Base-by-base conservation (phyloP, 2,329 filamentous ascomycete genomes). In the Talaromyces albobiverticillius region DNA sequence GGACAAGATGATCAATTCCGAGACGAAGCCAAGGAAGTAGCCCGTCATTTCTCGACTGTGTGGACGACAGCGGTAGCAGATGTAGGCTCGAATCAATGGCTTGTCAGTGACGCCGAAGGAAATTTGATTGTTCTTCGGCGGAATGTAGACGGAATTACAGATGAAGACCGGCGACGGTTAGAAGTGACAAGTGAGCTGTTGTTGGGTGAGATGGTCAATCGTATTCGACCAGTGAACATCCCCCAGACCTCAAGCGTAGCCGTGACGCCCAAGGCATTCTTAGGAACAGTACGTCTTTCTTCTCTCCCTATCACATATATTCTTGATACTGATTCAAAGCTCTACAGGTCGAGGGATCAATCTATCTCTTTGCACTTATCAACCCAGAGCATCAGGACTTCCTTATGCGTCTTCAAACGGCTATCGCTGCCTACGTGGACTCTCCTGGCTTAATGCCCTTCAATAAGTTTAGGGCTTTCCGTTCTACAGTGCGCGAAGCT, bases 161-260 rank as follows among this genome's bases (percentile, higher is more conserved):
- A 82, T 1, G 86, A 94, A 50, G 90, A 96, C 62, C 82, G 80
- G 56, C 81, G 81, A 47, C 79, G 84, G 25, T 74, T 97, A 60
- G 81, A 89, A 40, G 79, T 91, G 4, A 89, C 84, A 1, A 87
- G 88, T 56, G 92, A 96, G 70, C 84, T 97, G 59, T 85, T 87
- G 42, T 78, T 99, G 9, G 92, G 94, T 1, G 93, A 99, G 69
- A 90, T 94, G 82, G 90, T 97, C 53, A 99, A 99, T 67, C 82
- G 85, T 29, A 95, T 97, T 53, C 82, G 87, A 20, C 83, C 83
- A 25, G 82, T 97, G 16, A 79, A 86, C 51, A 83, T 95, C 9
- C 79, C 83, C 25, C 77, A 84, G 3, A 80, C 79, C 16, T 75
- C 83, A 31, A 85, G 80, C 59, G 84, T 89, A 8, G 77, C 87